These are phyloP conservation scores for Boletus smithii DNA, from an alignment of 1,284 basidiomycete species.

Conservation along the genomic window DNA sequence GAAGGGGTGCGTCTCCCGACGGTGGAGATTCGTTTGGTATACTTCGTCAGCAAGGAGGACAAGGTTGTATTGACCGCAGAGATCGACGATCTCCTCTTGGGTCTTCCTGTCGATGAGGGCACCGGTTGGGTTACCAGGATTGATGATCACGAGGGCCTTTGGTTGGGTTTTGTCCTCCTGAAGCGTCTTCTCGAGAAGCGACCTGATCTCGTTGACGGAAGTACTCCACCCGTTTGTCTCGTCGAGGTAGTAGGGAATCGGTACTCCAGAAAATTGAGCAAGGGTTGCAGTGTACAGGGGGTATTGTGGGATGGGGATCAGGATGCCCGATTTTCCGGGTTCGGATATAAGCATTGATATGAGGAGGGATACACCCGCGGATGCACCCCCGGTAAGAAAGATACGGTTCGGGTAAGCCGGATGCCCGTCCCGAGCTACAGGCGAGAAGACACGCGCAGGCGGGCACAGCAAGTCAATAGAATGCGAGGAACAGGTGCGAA, in stretches of 20 bases:
- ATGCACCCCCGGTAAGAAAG: slow-evolving; percentile 93
- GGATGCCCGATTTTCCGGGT: slow-evolving; percentile 65
- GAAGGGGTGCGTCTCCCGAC: slow-evolving; percentile 66
- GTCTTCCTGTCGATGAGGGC: slow-evolving; percentile 70
- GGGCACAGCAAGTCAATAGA: slow-evolving; percentile 8
- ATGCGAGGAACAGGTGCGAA: background rate
- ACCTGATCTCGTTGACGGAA: slow-evolving; percentile 67
- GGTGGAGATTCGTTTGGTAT: slow-evolving; percentile 90
- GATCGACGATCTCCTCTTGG: slow-evolving; percentile 69
- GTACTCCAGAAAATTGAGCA: slow-evolving; percentile 77
- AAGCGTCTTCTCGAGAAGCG: slow-evolving; percentile 66
- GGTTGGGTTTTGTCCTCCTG: slow-evolving; percentile 57
- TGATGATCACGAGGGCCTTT: slow-evolving; percentile 90
- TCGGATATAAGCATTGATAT: slow-evolving; percentile 76
- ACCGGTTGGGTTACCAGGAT: slow-evolving; percentile 95
- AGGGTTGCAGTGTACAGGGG: slow-evolving; percentile 95
- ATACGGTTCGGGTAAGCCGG: slow-evolving; percentile 83
- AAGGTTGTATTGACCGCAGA: slow-evolving; percentile 84
- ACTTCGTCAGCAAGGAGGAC: slow-evolving; percentile 94
- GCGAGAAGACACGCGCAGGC: background rate
- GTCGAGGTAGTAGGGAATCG: slow-evolving; percentile 88
- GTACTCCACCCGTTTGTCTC: slow-evolving; percentile 85
- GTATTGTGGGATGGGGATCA: slow-evolving; percentile 98
- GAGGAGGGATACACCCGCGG: slow-evolving; percentile 86
- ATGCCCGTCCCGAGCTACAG: slow-evolving; percentile 82